phyloP scores from a whole-genome alignment of 805 yeast genomes.

The Cyberlindnera mississippiensis region DNA sequence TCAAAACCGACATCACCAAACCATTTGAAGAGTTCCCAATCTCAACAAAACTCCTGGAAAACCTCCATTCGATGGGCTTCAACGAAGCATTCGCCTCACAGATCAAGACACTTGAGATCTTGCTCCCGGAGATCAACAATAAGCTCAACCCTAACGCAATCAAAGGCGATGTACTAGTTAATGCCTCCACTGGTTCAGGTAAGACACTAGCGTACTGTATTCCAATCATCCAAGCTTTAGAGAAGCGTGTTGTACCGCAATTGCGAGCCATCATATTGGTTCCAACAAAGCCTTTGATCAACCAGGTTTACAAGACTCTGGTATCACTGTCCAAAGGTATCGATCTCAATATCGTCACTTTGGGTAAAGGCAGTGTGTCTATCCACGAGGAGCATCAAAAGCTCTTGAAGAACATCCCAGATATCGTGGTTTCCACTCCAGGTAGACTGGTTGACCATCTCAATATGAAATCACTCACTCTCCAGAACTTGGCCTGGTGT shows the following conservation, averaged over 20 bases:
- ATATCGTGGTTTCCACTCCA: slow-evolving; percentile 68
- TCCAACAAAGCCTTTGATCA: slow-evolving; percentile 85
- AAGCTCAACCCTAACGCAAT: slow-evolving; percentile 22
- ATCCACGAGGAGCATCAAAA: slow-evolving; percentile 58
- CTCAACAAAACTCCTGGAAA: slow-evolving; percentile 39
- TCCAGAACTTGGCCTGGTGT: slow-evolving; percentile 54
- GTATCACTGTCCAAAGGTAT: slow-evolving; percentile 61
- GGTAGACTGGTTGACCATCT: slow-evolving; percentile 83
- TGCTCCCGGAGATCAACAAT: slow-evolving; percentile 40
- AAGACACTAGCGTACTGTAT: slow-evolving; percentile 86
- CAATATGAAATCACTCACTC: slow-evolving; percentile 35
- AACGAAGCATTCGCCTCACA: slow-evolving; percentile 74
- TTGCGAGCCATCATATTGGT: slow-evolving; percentile 74
- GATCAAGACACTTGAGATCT: slow-evolving; percentile 54
- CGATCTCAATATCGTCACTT: slow-evolving; percentile 55
- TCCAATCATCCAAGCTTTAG: slow-evolving; percentile 73
- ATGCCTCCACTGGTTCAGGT: slow-evolving; percentile 96
- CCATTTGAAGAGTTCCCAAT: slow-evolving; percentile 49
- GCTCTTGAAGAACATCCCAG: slow-evolving; percentile 49
- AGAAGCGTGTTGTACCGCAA: slow-evolving; percentile 61
- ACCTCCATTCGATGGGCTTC: slow-evolving; percentile 45
- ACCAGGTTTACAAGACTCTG: slow-evolving; percentile 72
- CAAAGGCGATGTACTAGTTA: slow-evolving; percentile 76
- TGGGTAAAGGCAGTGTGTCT: slow-evolving; percentile 49
- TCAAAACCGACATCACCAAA: slow-evolving; percentile 41